Conservation (phyloP, 768 basidiomycete species). For the Macrolepiota fuliginosa region DNA sequence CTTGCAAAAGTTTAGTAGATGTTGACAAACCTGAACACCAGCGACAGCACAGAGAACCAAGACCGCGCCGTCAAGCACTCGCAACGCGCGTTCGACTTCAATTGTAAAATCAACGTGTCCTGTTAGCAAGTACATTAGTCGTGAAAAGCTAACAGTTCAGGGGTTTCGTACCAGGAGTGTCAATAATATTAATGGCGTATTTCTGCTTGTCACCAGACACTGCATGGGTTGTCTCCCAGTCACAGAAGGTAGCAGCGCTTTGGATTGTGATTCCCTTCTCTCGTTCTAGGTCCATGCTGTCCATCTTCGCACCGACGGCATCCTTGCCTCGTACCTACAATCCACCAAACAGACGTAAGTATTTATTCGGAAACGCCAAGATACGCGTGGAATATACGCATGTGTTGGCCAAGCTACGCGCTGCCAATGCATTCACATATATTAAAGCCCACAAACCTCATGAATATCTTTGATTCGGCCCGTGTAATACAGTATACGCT, state of each 20-base stretch:
- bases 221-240: constrained; percentile 80
- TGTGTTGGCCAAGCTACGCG: background rate
- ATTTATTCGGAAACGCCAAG: background rate
- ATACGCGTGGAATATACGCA: background rate
- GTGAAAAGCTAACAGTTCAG: background rate
- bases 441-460: constrained; percentile 58
- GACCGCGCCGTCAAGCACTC: constrained; percentile 95
- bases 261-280: constrained; percentile 99
- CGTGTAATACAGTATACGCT: constrained; percentile 94
- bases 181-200: constrained; percentile 96
- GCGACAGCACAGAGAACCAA: constrained; percentile 96
- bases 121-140: constrained; percentile 26
- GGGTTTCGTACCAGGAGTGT: constrained; percentile 77
- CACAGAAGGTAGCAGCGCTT: constrained; percentile 97
- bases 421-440: background rate
- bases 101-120: constrained; percentile 99
- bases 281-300: constrained; percentile 97
- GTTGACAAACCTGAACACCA: constrained; percentile 74
- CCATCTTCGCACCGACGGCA: constrained; percentile 98
- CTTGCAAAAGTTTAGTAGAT: background rate
- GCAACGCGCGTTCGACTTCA: constrained; percentile 94
- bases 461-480: constrained; percentile 95
- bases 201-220: constrained; percentile 64
- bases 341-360: background rate
- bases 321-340: constrained; percentile 87